Conservation (phyloP, 2,329 filamentous ascomycete species). For the Scedosporium boydii region DNA sequence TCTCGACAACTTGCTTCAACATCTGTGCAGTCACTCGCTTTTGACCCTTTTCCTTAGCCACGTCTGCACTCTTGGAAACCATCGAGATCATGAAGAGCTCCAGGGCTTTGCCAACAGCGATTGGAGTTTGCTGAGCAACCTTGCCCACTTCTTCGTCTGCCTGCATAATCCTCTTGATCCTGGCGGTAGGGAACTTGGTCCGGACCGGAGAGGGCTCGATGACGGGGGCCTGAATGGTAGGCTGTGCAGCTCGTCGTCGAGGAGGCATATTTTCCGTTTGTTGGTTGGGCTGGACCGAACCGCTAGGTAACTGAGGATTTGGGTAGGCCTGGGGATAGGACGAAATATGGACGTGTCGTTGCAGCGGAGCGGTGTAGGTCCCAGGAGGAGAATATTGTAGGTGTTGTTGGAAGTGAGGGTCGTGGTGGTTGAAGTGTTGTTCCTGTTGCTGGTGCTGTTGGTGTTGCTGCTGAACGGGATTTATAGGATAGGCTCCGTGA, state of each 20-base stretch:
- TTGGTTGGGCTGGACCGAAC: conserved; percentile 12
- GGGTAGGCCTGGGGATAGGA: conserved; percentile 4
- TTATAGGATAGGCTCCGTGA: conserved; percentile 3
- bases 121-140: conserved; percentile 93
- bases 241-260: conserved; percentile 25
- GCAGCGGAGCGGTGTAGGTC: background rate
- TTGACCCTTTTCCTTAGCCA: conserved; percentile 72
- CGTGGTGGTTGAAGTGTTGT: conserved; percentile 6
- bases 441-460: conserved; percentile 7
- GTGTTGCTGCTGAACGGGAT: conserved; percentile 5
- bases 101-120: conserved; percentile 88
- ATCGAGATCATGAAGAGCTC: conserved; percentile 97
- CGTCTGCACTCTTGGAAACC: conserved; percentile 76
- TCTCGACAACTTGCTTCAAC: conserved; percentile 82
- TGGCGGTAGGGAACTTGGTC: conserved; percentile 92
- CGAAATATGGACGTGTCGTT: background rate
- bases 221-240: conserved; percentile 26
- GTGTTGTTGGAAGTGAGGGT: conserved; percentile 5
- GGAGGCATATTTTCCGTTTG: conserved; percentile 25
- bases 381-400: conserved; percentile 4
- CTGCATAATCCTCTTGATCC: conserved; percentile 99
- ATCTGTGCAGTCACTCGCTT: conserved; percentile 86
- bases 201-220: conserved; percentile 64
- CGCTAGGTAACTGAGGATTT: conserved; percentile 13
- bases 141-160: conserved; percentile 98